Evolutionary conservation across 225 moss, liverwort and hornwort species (phyloP), one percentile per base, ranked within the genome.

Genomic region (Antitrichia curtipendula): DNA sequence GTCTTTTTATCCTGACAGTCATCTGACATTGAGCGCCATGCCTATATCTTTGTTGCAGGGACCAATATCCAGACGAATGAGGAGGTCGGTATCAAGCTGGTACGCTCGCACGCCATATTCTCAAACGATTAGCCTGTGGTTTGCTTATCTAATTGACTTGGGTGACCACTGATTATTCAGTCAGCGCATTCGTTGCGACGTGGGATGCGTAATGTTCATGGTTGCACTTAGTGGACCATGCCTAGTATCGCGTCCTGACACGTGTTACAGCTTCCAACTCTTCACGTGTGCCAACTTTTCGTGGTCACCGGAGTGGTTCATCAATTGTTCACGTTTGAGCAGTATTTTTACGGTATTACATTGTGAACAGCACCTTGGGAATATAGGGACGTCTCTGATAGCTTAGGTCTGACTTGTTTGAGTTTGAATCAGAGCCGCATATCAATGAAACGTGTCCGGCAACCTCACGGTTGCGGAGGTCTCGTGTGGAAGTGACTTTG

Each of bases 71-170:
- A 95, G 92, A 96, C 98, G 84, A 96, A 98, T 89, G 98, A 98
- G 91, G 98, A 98, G 90, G 98, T 98, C 74, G 98, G 96, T 80
- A 98, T 98, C 90, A 98, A 98, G 95, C 95, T 96, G 96, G 98
- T 98, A 95, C 86, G 91, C 87, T 38, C 75, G 38, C 90, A 88
- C 29, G n/a, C 81, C 49, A 58, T 78, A 13, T 87, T 75, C 78
- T 40, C 81, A 69, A 85, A 63, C 68, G 49, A 85, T 87, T 58
- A 68, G 52, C 65, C 50, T 75, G 72, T 89, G 81, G 34, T 62
- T 59, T 60, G 36, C 58, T 34, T 75, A 47, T 49, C 31, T 16
- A 57, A 84, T 49, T 59, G 63, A 57, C 57, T 88, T 12, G 62
- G 45, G 38, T 36, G 41, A 68, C 79, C 27, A 78, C 40, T 41